Base-by-base conservation (phyloP, 2,329 filamentous ascomycete genomes). In the Pleoardoris graminearum region DNA sequence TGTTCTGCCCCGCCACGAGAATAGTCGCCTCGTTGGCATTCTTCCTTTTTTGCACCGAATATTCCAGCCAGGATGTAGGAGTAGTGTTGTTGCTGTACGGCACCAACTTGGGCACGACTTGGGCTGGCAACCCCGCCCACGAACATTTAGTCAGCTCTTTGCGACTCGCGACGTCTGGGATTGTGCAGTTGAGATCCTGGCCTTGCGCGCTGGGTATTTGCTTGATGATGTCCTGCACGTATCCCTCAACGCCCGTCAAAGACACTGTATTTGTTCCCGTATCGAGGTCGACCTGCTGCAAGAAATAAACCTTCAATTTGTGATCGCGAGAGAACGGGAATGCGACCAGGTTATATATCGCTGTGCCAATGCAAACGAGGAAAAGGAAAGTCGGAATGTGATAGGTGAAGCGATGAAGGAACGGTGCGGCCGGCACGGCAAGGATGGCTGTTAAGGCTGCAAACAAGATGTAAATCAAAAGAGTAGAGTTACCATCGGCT, bases 271-370 rank as follows among this genome's bases (percentile, higher is more conserved):
- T 90, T 12, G 80, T 76, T n/a, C 86, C 86, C 3, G 80, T 84
- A 59, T 80, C 88, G 8, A 96, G 81, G 60, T 96, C 84, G 42
- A 97, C 79, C 8, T 83, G 83, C 70, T 99, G 92, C 44, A 89
- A 79, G 71, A 97, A 97, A 73, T 86, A 95, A 42, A 93, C 80
- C 73, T 97, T 97, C 72, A 96, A 85, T 32, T 90, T 84, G 68
- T 86, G 89, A 53, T 85, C 81, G 19, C 83, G 76, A 0, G 90
- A 94, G 74, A 97, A 97, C 0, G 94, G 94, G 72, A 96, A 97
- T 1, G 89, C 90, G 2, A 84, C 76, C 4, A 97, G 82, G 67
- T 95, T 96, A 77, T 96, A 97, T 50, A 92, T 82, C 23, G 95
- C 76, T 1, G 91, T 95, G 25, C 81, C 89, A 21, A 84, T 66